These are phyloP conservation scores for Glycine soja DNA, from an alignment of 306 rosid species.

Conservation along the genomic window DNA sequence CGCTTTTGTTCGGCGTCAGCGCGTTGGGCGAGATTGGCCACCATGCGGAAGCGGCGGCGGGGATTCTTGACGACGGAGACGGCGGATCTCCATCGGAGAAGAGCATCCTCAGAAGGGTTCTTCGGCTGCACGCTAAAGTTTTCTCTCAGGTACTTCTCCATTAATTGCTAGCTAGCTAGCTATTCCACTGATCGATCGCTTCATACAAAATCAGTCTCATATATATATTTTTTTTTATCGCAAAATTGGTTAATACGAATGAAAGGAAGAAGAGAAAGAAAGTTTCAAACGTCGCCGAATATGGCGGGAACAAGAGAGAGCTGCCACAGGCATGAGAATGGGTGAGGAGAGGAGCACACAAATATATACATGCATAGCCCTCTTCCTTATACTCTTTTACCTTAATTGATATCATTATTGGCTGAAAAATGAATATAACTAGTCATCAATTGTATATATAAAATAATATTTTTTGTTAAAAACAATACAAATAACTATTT, in stretches of 20 bases:
- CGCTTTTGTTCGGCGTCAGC: constrained; percentile 72
- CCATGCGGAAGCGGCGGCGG: constrained; percentile 91
- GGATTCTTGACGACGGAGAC: constrained; percentile 87
- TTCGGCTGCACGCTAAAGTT: constrained; percentile 73
- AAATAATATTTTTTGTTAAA: no score
- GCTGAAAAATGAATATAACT: no score
- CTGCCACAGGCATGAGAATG: background rate
- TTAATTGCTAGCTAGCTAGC: background rate
- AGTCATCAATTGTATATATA: no score
- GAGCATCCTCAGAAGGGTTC: constrained; percentile 64
- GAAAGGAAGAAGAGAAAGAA: constrained; percentile 29
- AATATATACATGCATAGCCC: background rate
- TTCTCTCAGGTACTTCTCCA: constrained; percentile 77
- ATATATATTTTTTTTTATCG: background rate
- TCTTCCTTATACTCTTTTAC: background rate
- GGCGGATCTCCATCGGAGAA: constrained; percentile 85
- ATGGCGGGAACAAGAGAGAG: constrained; percentile 35
- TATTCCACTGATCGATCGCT: background rate
- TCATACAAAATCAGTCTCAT: constrained; percentile 26
- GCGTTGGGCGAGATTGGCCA: constrained; percentile 88
- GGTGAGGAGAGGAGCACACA: background rate
- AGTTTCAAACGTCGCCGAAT: constrained; percentile 44
- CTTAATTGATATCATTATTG: no score
- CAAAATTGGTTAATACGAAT: background rate
- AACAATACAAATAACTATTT: no score